Base-by-base conservation (phyloP, 192 early-diverging fungal genomes). In the Glomus cerebriforme region DNA sequence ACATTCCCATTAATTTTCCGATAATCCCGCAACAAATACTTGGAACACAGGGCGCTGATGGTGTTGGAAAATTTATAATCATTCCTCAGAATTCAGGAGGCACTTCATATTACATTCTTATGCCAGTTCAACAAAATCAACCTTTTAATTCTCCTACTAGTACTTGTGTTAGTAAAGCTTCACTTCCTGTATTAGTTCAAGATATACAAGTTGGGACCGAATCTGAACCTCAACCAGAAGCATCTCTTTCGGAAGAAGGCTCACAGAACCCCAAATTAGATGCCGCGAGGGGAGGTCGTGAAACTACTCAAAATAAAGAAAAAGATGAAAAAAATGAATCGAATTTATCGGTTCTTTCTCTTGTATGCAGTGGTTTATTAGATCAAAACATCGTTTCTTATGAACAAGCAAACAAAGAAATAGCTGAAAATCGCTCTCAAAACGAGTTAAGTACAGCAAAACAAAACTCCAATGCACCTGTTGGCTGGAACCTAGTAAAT, bases 261-360 rank as follows among this genome's bases (percentile, higher is more conserved):
- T 54, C 31, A 32, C 63, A 65, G 31, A 64, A 64, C 4, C 2
- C 6, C 8, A 67, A 67, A 34, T 22, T 22, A 8, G 0, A 15
- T 22, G 34, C 31, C 7, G 22, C 17, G 22, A 67, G 3, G 31
- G 34, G 15, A 13, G 13, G 13, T 31, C 12, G 2, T 5, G 29
- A 31, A n/a, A 2, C 19, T 34, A 27, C 2, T 49, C 7, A 24
- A 27, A 29, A 45, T 45, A 71, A 71, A 27, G 39, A 47, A 43
- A 19, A 29, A n/a, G 26, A 70, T 12, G 39, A 70, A 2, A 22
- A 47, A 17, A 43, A 68, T n/a, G 22, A 19, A 35, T 68, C 69
- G 13, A 71, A 71, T 71, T 71, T 71, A 49, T 71, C 69, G 0
- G 43, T 71, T 27, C 69, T 71, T 47, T 71, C 69, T 9, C 69